Evolutionary conservation across 345 rosid species (phyloP).

Genomic region (Syzygium aromaticum): DNA sequence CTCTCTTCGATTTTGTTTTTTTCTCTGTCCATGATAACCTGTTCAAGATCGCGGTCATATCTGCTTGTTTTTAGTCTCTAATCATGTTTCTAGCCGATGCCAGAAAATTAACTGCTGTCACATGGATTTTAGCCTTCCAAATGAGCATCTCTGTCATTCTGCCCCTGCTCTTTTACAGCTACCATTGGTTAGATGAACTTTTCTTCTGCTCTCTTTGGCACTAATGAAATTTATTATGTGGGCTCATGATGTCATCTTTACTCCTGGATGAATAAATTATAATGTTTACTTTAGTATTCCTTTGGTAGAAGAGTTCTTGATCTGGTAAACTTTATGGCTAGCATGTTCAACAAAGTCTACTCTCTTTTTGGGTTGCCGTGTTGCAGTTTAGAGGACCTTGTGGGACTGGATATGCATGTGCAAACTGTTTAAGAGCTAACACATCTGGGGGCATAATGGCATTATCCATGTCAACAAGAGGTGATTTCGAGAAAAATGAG

Average conservation of each 20-base stretch:
- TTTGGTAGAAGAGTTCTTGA: not conserved
- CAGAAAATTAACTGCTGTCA: not conserved
- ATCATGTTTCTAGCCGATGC: not conserved
- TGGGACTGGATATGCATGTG: not conserved
- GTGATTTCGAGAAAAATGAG: constrained; percentile 11
- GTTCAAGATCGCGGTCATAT: not conserved
- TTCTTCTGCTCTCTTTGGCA: not conserved
- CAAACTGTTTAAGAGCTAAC: not conserved
- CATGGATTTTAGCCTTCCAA: not conserved
- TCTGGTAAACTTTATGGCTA: not conserved
- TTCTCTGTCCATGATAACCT: not conserved
- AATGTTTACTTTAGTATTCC: not conserved
- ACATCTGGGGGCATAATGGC: not conserved
- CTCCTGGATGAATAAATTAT: not conserved
- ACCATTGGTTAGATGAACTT: not conserved
- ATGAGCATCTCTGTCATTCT: not conserved
- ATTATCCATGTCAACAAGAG: not conserved
- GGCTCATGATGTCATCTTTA: not conserved
- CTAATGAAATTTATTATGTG: not conserved
- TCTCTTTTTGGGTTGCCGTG: not conserved
- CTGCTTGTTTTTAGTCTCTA: not conserved
- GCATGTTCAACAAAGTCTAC: not conserved
- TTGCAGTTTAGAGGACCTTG: not conserved
- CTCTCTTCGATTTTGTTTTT: not conserved
- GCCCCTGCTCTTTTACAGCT: not conserved